These are phyloP conservation scores for Quercus mongolica DNA, from an alignment of 306 rosid genomes.

Conservation along the genomic window DNA sequence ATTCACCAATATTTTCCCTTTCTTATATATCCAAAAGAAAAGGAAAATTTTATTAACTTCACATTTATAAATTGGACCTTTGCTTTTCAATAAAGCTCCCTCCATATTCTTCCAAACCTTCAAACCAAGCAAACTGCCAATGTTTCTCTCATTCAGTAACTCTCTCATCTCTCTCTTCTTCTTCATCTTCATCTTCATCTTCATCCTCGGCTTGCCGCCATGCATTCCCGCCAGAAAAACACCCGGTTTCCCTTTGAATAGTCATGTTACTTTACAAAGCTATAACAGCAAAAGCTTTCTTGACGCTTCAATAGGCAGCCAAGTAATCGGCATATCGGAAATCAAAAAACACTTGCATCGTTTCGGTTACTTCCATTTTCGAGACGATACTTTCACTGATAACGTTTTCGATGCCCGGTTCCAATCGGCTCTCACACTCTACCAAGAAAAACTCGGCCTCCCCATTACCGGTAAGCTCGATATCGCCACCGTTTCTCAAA, in stretches of 20 bases:
- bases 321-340: constrained; percentile 28
- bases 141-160: constrained; percentile 29
- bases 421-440: constrained; percentile 31
- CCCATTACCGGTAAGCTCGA: constrained; percentile 51
- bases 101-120: constrained; percentile 8
- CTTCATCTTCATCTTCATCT: constrained; percentile 19
- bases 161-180: constrained; percentile 5
- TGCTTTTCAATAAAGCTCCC: constrained; percentile 31
- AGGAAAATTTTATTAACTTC: constrained; percentile 18
- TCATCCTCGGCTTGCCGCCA: constrained; percentile 18
- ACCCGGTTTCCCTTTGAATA: not conserved
- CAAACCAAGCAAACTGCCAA: constrained; percentile 17
- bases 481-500: constrained; percentile 32
- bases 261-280: constrained; percentile 9
- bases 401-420: constrained; percentile 21
- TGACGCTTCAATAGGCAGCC: constrained; percentile 27
- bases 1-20: not conserved
- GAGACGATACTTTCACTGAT: constrained; percentile 16
- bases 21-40: not conserved
- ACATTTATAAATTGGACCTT: constrained; percentile 12
- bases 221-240: constrained; percentile 11
- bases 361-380: constrained; percentile 40
- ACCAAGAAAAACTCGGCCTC: constrained; percentile 52
- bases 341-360: constrained; percentile 42
- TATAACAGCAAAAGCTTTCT: constrained; percentile 1